These are phyloP conservation scores for Aspergillus campestris DNA, from an alignment of 495 filamentous ascomycete species.

Conservation along the genomic window DNA sequence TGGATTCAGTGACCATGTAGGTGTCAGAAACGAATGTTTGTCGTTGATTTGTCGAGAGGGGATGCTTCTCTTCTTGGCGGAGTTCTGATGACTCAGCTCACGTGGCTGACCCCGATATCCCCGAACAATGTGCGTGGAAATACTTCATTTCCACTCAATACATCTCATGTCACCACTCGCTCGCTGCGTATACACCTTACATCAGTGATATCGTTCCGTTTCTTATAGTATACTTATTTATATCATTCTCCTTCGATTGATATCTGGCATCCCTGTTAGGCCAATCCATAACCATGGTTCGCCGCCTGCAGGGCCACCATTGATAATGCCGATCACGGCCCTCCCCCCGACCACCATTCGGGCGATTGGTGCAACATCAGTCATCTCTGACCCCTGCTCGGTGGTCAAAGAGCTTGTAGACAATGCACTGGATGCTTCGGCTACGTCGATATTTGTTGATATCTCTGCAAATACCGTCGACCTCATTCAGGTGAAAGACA, in stretches of 20 bases:
- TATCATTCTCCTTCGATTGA: not conserved
- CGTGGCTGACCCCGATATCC: not conserved
- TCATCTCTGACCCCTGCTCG: conserved; percentile 61
- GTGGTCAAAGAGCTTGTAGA: conserved; percentile 90
- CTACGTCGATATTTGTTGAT: conserved; percentile 63
- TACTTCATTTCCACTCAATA: not conserved
- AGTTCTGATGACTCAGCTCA: not conserved
- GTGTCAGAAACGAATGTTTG: not conserved
- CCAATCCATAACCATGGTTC: not conserved
- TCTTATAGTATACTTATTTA: conserved; percentile 1
- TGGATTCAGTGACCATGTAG: not conserved
- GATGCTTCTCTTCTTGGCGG: not conserved
- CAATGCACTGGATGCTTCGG: conserved; percentile 79
- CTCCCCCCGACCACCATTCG: conserved; percentile 58
- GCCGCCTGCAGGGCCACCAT: not conserved
- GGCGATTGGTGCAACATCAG: conserved; percentile 63
- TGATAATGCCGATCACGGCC: conserved; percentile 51
- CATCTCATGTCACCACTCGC: too few relatives aligned
- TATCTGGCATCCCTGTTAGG: not conserved
- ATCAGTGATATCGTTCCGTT: not conserved
- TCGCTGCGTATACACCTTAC: not conserved
- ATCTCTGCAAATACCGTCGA: conserved; percentile 70
- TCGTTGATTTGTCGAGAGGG: not conserved
- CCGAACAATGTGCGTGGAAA: conserved; percentile 4
- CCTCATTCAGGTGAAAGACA: conserved; percentile 82